These are phyloP conservation scores for Claviceps maximensis DNA, from an alignment of 2,329 filamentous ascomycete genomes.

Conservation along the genomic window DNA sequence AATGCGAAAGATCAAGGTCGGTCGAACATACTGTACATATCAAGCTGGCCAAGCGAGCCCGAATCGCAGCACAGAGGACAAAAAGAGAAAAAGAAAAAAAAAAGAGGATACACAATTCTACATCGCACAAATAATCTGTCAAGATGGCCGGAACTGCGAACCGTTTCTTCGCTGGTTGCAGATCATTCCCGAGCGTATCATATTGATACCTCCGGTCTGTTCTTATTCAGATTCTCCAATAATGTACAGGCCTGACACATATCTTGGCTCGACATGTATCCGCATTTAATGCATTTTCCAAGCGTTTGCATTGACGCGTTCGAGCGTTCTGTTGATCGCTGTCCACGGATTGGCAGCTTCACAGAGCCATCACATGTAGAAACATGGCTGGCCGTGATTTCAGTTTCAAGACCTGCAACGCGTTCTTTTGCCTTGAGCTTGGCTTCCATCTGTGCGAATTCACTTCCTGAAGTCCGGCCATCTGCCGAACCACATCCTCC, in stretches of 20 bases:
- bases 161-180: background rate
- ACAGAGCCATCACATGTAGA: conserved; percentile 15
- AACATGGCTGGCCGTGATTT: conserved; percentile 16
- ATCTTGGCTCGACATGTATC: conserved; percentile 88
- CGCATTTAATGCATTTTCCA: conserved; percentile 74
- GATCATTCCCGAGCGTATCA: conserved; percentile 15
- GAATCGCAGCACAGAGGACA: background rate
- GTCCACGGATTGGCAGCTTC: conserved; percentile 20
- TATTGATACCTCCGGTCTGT: conserved; percentile 44
- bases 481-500: conserved; percentile 61
- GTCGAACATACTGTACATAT: conserved; percentile 8
- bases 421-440: conserved; percentile 11
- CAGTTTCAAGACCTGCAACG: conserved; percentile 17
- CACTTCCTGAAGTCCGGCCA: conserved; percentile 53
- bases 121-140: background rate
- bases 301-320: conserved; percentile 52
- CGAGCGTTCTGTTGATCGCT: conserved; percentile 16
- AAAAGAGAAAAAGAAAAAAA: no score
- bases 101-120: background rate
- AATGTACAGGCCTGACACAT: conserved; percentile 90
- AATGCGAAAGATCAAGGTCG: background rate
- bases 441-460: conserved; percentile 74
- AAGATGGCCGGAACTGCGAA: background rate
- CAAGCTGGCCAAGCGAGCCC: conserved; percentile 1
- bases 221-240: conserved; percentile 83